These are phyloP conservation scores for Pseudogymnoascus sp. DNA, from an alignment of 2,329 filamentous ascomycete genomes.

Conservation along the genomic window DNA sequence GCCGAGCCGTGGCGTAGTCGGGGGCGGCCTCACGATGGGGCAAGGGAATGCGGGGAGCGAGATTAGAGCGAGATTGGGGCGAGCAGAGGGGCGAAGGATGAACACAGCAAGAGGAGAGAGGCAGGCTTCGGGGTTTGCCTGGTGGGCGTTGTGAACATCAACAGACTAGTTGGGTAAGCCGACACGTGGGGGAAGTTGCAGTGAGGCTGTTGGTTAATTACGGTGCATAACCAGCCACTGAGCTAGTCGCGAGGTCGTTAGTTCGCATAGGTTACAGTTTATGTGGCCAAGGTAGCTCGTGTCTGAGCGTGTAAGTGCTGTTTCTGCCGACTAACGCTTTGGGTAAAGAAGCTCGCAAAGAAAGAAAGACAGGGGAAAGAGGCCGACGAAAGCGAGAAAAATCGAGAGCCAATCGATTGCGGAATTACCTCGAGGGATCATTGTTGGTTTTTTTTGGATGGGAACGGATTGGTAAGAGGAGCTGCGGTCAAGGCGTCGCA, in stretches of 20 bases:
- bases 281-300: not conserved
- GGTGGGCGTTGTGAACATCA: not conserved
- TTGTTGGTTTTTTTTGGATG: not conserved
- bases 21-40: not conserved
- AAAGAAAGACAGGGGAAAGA: not conserved
- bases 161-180: not conserved
- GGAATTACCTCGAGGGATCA: not conserved
- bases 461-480: not conserved
- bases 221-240: not conserved
- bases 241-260: not conserved
- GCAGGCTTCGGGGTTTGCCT: not conserved
- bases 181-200: not conserved
- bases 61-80: not conserved
- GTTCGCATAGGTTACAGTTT: slow-evolving; percentile 6
- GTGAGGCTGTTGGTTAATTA: slow-evolving; percentile 4
- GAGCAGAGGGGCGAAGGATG: not conserved
- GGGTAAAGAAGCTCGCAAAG: not conserved
- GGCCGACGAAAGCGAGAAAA: slow-evolving; percentile 6
- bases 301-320: not conserved
- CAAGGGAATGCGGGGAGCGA: not conserved
- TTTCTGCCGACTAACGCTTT: slow-evolving; percentile 1
- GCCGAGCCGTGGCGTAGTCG: not conserved
- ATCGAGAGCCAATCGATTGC: not conserved
- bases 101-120: not conserved
- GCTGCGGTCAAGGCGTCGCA: not conserved